Base-by-base conservation (phyloP, 2,329 filamentous ascomycete genomes). In the Colletotrichum lupini region DNA sequence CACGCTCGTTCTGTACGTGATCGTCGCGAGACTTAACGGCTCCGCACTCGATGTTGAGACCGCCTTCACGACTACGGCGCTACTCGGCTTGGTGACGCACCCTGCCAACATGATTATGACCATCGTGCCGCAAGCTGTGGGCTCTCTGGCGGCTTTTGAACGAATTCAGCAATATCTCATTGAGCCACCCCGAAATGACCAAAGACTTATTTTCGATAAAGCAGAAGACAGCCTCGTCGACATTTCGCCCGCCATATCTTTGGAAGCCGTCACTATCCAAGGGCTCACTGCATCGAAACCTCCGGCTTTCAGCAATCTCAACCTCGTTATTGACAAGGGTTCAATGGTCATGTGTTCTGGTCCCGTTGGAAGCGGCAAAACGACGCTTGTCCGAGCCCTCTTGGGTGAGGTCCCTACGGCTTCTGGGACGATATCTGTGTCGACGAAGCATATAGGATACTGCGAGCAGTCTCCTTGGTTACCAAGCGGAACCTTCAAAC, bases 381-480 rank as follows among this genome's bases (percentile, higher is more conserved):
- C 74, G 7, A 58, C 61, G 16, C 69, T 79, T 22, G 63, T 77
- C 24, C 72, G 76, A 12, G 77, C 76, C 14, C 63, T 81, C 9
- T 59, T 79, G 3, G 77, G 78, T 2, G 75, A 76, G 64, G 30
- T 73, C 6, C n/a, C 55, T 1, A 2, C 11, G 0, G 42, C n/a
- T 26, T 26, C 16, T 8, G 69, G 69, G 5, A 46, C 19, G 0
- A 58, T 72, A 5, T 68, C 66, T 12, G 14, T 73, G 6, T 62
- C 56, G 1, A 61, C 62, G 8, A 67, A 60, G 24, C 76, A 59
- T 2, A 70, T 77, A n/a, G 76, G 73, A 0, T 76, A 72, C 66
- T 76, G 76, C 62, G 56, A 75, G 32, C 75, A 79, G 63, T 73
- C 64, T 52, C 64, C 77, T 42, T 76, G 78, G 78, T 49, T 79